Conservation (phyloP, 371 early-diverging fungal species). For the Lichtheimia ornata region DNA sequence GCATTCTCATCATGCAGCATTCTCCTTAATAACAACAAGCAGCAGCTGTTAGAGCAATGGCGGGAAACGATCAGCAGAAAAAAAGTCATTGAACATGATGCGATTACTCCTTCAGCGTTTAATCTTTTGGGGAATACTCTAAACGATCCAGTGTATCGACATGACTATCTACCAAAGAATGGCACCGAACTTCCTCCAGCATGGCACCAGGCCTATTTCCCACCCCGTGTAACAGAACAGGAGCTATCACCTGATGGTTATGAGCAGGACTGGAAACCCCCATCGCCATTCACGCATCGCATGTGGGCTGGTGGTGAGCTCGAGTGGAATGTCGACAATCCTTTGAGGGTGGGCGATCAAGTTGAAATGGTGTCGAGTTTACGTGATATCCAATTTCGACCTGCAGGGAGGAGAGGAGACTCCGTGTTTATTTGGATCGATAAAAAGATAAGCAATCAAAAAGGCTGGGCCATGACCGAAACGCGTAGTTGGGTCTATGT, state of each 20-base stretch:
- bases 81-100: slow-evolving; percentile 23
- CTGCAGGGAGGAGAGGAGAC: slow-evolving; percentile 50
- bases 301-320: slow-evolving; percentile 86
- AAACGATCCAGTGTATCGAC: slow-evolving; percentile 17
- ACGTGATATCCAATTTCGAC: slow-evolving; percentile 53
- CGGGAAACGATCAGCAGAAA: slow-evolving; percentile 16
- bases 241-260: slow-evolving; percentile 78
- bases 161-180: slow-evolving; percentile 19
- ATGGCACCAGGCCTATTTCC: slow-evolving; percentile 77
- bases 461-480: slow-evolving; percentile 67
- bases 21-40: neutral
- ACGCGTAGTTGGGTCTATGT: slow-evolving; percentile 70
- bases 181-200: slow-evolving; percentile 67
- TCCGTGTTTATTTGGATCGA: slow-evolving; percentile 68
- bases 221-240: slow-evolving; percentile 61
- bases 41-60: slow-evolving; percentile 16
- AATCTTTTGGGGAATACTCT: slow-evolving; percentile 26
- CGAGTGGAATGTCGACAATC: slow-evolving; percentile 59
- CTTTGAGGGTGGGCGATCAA: slow-evolving; percentile 61
- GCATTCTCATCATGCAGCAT: no score
- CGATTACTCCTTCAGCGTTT: slow-evolving; percentile 29
- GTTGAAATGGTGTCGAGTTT: slow-evolving; percentile 55
- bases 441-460: slow-evolving; percentile 57
- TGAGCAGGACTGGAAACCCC: slow-evolving; percentile 69
- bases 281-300: slow-evolving; percentile 67